These are phyloP conservation scores for Drosera capensis DNA, from an alignment of 148 eudicot genomes.

Conservation along the genomic window DNA sequence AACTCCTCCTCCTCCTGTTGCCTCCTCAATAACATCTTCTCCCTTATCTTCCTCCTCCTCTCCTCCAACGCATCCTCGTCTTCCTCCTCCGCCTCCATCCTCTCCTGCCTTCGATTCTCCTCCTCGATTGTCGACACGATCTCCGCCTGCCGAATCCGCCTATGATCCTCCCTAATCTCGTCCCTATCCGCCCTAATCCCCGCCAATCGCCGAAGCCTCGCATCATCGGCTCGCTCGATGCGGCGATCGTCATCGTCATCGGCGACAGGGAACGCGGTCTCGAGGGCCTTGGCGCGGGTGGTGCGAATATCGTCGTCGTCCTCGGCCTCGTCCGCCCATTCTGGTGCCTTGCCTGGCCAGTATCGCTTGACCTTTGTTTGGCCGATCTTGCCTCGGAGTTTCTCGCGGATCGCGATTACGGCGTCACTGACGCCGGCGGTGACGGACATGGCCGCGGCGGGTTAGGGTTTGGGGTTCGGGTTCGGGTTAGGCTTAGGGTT, in stretches of 20 bases:
- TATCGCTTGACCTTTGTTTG: conserved; percentile 83
- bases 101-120: conserved; percentile 29
- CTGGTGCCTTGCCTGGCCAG: conserved; percentile 77
- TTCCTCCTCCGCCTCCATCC: conserved; percentile 36
- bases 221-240: conserved; percentile 25
- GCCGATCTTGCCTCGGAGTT: conserved; percentile 74
- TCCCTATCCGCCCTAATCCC: conserved; percentile 35
- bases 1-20: conserved; percentile 36
- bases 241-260: conserved; percentile 16
- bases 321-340: conserved; percentile 69
- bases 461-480: too few species aligned
- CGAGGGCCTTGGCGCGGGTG: conserved; percentile 22
- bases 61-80: conserved; percentile 62
- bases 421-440: conserved; percentile 80
- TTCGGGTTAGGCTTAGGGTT: too few species aligned
- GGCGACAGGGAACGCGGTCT: conserved; percentile 37
- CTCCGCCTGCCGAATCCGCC: conserved; percentile 63
- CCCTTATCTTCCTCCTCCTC: conserved; percentile 45
- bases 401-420: conserved; percentile 59
- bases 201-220: conserved; percentile 61
- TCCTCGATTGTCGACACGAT: conserved; percentile 46
- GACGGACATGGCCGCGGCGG: conserved; percentile 53
- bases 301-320: conserved; percentile 41
- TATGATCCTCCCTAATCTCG: conserved; percentile 49
- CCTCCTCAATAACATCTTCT: conserved; percentile 24